phyloP scores from a whole-genome alignment of 2,329 filamentous ascomycete genomes.

The Botrytis paeoniae region DNA sequence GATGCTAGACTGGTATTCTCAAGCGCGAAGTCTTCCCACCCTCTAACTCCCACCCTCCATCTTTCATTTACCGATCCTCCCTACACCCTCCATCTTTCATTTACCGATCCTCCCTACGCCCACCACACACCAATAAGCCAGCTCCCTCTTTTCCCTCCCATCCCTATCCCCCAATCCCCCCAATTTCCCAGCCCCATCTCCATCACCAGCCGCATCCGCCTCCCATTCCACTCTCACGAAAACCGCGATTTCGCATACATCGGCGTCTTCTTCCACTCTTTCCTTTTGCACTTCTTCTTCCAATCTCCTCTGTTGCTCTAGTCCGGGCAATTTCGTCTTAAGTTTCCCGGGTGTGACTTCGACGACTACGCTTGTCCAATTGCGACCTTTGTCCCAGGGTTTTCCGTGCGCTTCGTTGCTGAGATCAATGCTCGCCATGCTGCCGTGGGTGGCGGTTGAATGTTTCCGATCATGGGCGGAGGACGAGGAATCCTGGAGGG shows the following conservation, averaged over 20 bases:
- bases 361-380: conserved; percentile 92
- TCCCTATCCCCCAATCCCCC: conserved; percentile 52
- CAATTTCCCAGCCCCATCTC: conserved; percentile 42
- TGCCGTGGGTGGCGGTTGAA: conserved; percentile 5
- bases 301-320: conserved; percentile 50
- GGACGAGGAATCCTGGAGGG: conserved; percentile 38
- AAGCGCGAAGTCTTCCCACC: background rate
- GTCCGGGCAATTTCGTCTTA: conserved; percentile 36
- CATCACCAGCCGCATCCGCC: conserved; percentile 59
- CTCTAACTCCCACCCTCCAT: background rate
- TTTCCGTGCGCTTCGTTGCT: conserved; percentile 56
- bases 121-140: conserved; percentile 94
- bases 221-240: conserved; percentile 94
- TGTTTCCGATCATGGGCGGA: background rate
- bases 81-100: conserved; percentile 65
- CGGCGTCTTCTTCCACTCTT: conserved; percentile 18
- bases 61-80: conserved; percentile 57
- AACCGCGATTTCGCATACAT: conserved; percentile 77
- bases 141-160: conserved; percentile 73
- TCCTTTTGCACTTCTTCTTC: conserved; percentile 43
- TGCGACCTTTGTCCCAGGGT: conserved; percentile 90
- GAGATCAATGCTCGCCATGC: conserved; percentile 12
- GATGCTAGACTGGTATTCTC: background rate
- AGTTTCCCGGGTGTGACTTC: conserved; percentile 69
- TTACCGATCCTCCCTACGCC: conserved; percentile 74